Base-by-base conservation (phyloP, 345 rosid genomes). In the thale cress (Arabidopsis thaliana) region DNA sequence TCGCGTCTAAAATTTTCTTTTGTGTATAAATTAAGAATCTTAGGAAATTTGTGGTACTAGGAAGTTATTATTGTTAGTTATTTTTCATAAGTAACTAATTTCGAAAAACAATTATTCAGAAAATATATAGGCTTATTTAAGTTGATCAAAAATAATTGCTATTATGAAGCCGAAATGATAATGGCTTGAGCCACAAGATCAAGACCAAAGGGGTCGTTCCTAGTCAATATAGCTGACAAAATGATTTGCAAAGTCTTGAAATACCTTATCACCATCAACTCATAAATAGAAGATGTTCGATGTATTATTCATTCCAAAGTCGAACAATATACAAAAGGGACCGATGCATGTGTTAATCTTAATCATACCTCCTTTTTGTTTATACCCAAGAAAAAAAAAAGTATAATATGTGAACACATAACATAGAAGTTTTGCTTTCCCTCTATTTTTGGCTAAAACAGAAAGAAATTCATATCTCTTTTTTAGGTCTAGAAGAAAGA, bases 151-250 rank as follows among this genome's bases (percentile, higher is more conserved):
- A 45, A n/a, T 14, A 45, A 45, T n/a, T 59, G 61, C 23, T 51
- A 30, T 25, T 7, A 46, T 36, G 67, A 36, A 16, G 57, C 22
- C 49, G 5, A 59, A 38, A 49, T 60, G 22, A 71, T 49, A 25
- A 71, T 59, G 38, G 50, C 32, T 49, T 71, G 30, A 59, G 34
- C 61, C 14, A 32, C 30, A 59, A 38, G 42, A 61, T 40, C 42
- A 72, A 40, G 34, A 63, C 42, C 8, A 49, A 59, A 25, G 30
- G 37, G 33, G 69, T 61, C 76, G 9, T 56, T 32, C 42, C 42
- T 30, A 30, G 61, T 72, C 76, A 72, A 71, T 12, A 25, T 37
- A 38, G 51, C 68, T 4, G 61, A 72, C 68, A 10, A 51, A 62
- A 71, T 49, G 75, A 28, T 72, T 48, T 42, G 41, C 41, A 28